A percentile compares a stretch with the other conserved stretches of the same genome.
phyloP scores from a whole-genome alignment of 768 basidiomycete genomes.

The Leccinum variicolor region DNA sequence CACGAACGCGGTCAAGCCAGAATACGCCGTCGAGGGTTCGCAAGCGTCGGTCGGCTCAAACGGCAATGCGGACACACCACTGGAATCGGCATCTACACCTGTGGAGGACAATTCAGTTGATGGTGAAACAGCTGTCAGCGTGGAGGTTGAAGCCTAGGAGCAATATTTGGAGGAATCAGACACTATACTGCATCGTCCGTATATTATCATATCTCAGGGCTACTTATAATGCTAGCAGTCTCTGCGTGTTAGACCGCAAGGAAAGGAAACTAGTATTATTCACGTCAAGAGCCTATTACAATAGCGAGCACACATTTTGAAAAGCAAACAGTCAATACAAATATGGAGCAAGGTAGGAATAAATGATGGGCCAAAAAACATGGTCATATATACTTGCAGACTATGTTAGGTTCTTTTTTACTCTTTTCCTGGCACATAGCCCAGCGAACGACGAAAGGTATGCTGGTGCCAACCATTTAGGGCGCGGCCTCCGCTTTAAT shows the following conservation, averaged over 20 bases:
- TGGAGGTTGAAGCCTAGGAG: slow-evolving; percentile 27
- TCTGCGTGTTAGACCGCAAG: slow-evolving; percentile 11
- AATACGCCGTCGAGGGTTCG: slow-evolving; percentile 28
- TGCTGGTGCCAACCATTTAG: slow-evolving; percentile 22
- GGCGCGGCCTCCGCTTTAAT: slow-evolving; percentile 62
- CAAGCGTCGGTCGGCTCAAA: slow-evolving; percentile 33
- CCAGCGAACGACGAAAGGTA: slow-evolving; percentile 22
- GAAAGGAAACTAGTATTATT: slow-evolving; percentile 30
- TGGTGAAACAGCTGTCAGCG: slow-evolving; percentile 42
- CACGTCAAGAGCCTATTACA: slow-evolving; percentile 32
- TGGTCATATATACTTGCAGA: slow-evolving; percentile 32
- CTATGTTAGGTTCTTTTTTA: slow-evolving; percentile 25
- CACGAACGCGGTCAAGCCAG: slow-evolving; percentile 38
- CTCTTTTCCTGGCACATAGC: slow-evolving; percentile 21
- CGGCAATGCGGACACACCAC: slow-evolving; percentile 38
- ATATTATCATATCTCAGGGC: slow-evolving; percentile 19
- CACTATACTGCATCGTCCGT: slow-evolving; percentile 9
- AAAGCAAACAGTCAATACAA: slow-evolving; percentile 34
- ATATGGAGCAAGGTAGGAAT: slow-evolving; percentile 38
- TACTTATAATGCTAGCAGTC: slow-evolving; percentile 16
- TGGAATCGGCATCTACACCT: slow-evolving; percentile 46
- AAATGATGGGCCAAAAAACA: slow-evolving; percentile 31
- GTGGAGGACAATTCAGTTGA: slow-evolving; percentile 21
- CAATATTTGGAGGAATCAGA: slow-evolving; percentile 15
- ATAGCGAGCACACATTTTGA: slow-evolving; percentile 34